Base-by-base conservation (phyloP, 345 rosid species). In the Lepidium sativum region DNA sequence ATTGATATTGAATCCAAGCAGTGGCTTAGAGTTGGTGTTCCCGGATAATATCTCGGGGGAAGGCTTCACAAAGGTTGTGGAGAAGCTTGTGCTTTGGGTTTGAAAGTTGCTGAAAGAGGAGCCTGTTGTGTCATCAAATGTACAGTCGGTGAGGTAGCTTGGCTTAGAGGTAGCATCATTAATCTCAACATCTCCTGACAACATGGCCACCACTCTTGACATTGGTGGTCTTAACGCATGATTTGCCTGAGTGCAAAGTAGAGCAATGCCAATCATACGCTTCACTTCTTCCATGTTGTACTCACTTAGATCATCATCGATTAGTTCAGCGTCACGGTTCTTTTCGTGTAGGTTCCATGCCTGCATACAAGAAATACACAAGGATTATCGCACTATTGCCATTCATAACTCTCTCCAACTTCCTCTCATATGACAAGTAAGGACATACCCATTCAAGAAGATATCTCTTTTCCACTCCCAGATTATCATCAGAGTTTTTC, bases 201-300 rank as follows among this genome's bases (percentile, higher is more conserved):
- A 68, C 97, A 90, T 85, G 20, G 82, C 83, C 17, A 85, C 77
- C 3, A 82, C 87, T 6, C 86, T 65, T 3, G 95, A 85, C 90
- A 90, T 84, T n/a, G 80, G 39, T 54, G 95, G 91, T 54, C 95
- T 68, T 5, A 60, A 43, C 7, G 16, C 13, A 25, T 84, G 82
- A 14, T 87, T 64, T 34, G 92, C 40, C 48, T 83, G 94, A 39
- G 87, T 64, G 77, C 95, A 83, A 34, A 85, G n/a, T 38, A 89
- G 82, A 56, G 83, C 88, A 29, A 86, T 71, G 43, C 80, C 77
- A 25, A 81, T 79, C 63, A 80, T 29, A 1, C 86, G 86, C 29
- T 69, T 76, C 34, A 55, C 80, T 69, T 85, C 81, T 51, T 82
- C 86, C 72, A 68, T 60, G 5, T 70, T 32, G 52, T 71, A 81